phyloP scores from a whole-genome alignment of 495 filamentous ascomycete genomes.

The Cryomyces minteri region DNA sequence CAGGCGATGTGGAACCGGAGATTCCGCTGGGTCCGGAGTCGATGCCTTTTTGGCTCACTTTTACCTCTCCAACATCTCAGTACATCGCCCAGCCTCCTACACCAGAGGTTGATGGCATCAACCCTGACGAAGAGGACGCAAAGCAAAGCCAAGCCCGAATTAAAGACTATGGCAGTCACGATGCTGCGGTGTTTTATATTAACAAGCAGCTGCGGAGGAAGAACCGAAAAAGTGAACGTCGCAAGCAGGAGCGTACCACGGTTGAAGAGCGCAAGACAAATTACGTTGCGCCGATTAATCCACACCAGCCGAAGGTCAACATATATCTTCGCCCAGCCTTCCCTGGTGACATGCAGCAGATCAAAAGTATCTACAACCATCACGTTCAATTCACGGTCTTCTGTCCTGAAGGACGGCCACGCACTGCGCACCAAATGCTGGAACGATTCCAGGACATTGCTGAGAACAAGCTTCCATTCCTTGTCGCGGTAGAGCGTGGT shows the following conservation, averaged over 20 bases:
- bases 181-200: not conserved
- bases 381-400: constrained; percentile 26
- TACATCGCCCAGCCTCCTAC: not conserved
- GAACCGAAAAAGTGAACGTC: not conserved
- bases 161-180: not conserved
- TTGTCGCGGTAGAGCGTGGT: constrained; percentile 19
- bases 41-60: not conserved
- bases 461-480: constrained; percentile 11
- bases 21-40: too few species aligned
- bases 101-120: constrained; percentile 2
- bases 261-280: not conserved
- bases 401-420: constrained; percentile 17
- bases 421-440: constrained; percentile 18
- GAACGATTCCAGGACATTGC: constrained; percentile 16
- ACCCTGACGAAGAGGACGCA: not conserved
- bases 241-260: not conserved
- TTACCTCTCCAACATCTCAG: not conserved
- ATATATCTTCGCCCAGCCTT: constrained; percentile 37
- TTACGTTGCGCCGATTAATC: not conserved
- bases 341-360: constrained; percentile 24
- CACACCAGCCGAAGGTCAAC: constrained; percentile 21
- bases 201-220: not conserved
- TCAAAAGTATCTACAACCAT: constrained; percentile 34
- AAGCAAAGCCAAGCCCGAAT: not conserved
- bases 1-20: not conserved